phyloP scores from a whole-genome alignment of 345 rosid genomes.

The Eucalyptus albens region DNA sequence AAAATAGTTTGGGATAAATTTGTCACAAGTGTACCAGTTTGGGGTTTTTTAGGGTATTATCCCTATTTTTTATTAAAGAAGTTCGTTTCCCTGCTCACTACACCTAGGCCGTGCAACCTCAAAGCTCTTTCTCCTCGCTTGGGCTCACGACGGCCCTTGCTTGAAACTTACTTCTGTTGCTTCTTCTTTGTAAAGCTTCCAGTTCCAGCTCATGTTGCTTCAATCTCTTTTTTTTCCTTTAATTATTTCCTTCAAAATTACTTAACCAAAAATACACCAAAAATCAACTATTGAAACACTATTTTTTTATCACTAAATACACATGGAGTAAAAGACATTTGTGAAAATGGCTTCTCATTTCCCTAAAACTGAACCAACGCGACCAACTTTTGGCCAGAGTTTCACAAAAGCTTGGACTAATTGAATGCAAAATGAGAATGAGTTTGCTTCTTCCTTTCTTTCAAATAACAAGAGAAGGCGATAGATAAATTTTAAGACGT shows the following conservation, averaged over 20 bases:
- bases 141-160: not conserved
- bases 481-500: not conserved
- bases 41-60: no score
- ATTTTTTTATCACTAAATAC: not conserved
- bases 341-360: not conserved
- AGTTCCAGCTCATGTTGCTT: not conserved
- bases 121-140: not conserved
- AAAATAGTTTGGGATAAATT: no score
- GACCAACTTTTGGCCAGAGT: not conserved
- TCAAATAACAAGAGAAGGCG: not conserved
- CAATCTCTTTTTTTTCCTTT: not conserved
- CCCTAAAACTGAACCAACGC: not conserved
- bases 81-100: no score
- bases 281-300: not conserved
- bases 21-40: no score
- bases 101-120: no score
- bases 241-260: not conserved
- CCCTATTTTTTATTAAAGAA: no score
- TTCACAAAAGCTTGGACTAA: not conserved
- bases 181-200: not conserved
- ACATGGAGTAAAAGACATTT: not conserved
- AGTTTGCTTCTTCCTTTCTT: not conserved
- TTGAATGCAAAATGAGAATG: not conserved
- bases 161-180: not conserved
- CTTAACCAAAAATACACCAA: not conserved